Evolutionary conservation across 805 yeast genomes (phyloP), one percentile per base, ranked within the genome.

Genomic region (Barnettozyma californica): DNA sequence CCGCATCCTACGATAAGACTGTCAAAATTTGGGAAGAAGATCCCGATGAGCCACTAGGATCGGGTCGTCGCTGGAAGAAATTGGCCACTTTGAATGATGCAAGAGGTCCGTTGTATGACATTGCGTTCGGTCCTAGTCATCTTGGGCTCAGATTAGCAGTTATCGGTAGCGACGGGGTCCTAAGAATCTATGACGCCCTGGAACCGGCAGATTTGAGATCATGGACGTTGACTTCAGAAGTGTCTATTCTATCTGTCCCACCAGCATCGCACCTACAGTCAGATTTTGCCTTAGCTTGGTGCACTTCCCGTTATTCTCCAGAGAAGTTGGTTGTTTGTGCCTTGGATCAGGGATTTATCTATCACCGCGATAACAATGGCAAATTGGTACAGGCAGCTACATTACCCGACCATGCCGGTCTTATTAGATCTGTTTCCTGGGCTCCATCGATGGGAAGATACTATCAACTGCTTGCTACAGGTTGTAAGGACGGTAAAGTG

Each of bases 391-490:
- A 77, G 46, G 81, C 81, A 0, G 80, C 85, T 31, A 79, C 78
- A 51, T 70, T 92, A 21, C 86, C 90, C 2, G 97, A 89, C 36
- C 97, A 91, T 63, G 76, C 78, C 46, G 96, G 96, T 2, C 73
- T 92, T 37, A 88, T 92, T 31, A 74, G 98, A 59, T 85, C 90
- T 16, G 88, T 91, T 5, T 76, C 91, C 27, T 92, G 99, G 99
- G 98, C 98, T 0, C 97, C 98, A 3, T 81, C 95, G 0, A 87
- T 91, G 84, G 98, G 98, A 2, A 73, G 96, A 56, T 81, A 84
- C 53, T 87, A 80, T 63, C 96, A 92, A 58, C 70, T 91, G 43
- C 74, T 94, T 39, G 98, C 99, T 1, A 92, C 98, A 0, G 98
- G 95, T 5, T 90, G 96, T 63, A 90, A 90, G 64, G 99, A 94